A percentile compares a stretch with the other conserved stretches of the same genome.
Conservation (phyloP, 371 early-diverging fungal genomes). For the Mucor circinelloides region DNA sequence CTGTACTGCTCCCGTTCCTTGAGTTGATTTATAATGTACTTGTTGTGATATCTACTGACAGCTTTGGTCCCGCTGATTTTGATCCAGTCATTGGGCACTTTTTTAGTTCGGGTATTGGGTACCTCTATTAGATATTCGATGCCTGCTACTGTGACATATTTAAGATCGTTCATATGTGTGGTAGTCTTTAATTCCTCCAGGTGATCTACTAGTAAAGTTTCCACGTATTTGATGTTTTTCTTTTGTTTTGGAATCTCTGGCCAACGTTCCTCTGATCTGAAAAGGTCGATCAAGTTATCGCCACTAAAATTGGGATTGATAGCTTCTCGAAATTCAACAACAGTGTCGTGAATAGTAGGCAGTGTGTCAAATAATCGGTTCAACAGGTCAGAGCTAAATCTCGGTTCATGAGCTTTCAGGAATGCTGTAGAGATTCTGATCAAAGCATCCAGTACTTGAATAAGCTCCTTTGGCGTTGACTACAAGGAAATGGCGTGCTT, state of each 20-base stretch:
- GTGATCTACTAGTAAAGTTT: conserved; percentile 52
- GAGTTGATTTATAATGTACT: conserved; percentile 62
- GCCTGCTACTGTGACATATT: conserved; percentile 61
- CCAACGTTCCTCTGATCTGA: conserved; percentile 52
- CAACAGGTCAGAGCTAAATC: conserved; percentile 41
- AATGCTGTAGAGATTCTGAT: conserved; percentile 40
- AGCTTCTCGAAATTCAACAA: conserved; percentile 32
- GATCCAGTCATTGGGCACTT: conserved; percentile 76
- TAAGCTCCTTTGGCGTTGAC: conserved; percentile 65
- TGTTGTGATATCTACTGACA: conserved; percentile 83
- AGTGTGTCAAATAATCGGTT: conserved; percentile 41
- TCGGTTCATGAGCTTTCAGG: conserved; percentile 4
- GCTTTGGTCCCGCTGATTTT: conserved; percentile 81
- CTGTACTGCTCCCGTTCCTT: conserved; percentile 72
- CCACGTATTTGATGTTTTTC: conserved; percentile 45
- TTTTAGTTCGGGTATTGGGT: conserved; percentile 58
- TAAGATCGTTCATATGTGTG: conserved; percentile 46
- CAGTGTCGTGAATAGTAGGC: conserved; percentile 38
- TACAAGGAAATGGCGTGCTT: conserved; percentile 11
- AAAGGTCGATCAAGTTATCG: conserved; percentile 48
- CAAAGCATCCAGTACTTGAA: conserved; percentile 56
- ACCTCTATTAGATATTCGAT: conserved; percentile 54
- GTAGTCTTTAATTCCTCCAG: conserved; percentile 41
- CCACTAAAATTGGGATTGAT: background rate
- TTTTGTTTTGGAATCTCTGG: conserved; percentile 51